Percentiles rank a stretch among this genome's conserved stretches.
Conservation (phyloP, 805 yeast species). For the Candida sanyiensis region DNA sequence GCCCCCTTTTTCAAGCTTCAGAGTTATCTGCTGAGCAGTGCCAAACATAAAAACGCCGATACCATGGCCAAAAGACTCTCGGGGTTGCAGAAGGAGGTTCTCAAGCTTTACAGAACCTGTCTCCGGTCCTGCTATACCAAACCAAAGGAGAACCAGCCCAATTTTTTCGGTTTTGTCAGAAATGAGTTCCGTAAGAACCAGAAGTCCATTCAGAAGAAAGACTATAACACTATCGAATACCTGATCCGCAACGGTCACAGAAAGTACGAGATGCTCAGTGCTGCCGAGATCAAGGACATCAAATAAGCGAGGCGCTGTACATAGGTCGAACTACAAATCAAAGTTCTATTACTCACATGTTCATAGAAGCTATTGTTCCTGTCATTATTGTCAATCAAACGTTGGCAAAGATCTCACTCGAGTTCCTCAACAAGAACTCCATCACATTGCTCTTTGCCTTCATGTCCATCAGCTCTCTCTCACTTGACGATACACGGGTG, state of each 20-base stretch:
- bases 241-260: slow-evolving; percentile 70
- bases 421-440: slow-evolving; percentile 58
- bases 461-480: slow-evolving; percentile 81
- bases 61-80: slow-evolving; percentile 27
- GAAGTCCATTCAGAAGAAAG: slow-evolving; percentile 57
- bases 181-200: slow-evolving; percentile 59
- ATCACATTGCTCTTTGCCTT: slow-evolving; percentile 71
- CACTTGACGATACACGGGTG: slow-evolving; percentile 72
- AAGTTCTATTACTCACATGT: too few relatives aligned
- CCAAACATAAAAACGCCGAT: not conserved
- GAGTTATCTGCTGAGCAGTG: too few relatives aligned
- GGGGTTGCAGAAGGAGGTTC: slow-evolving; percentile 50
- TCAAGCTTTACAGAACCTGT: slow-evolving; percentile 43
- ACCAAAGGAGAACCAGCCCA: slow-evolving; percentile 40
- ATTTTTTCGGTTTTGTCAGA: slow-evolving; percentile 40
- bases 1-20: too few relatives aligned
- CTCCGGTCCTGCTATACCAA: slow-evolving; percentile 40
- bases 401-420: slow-evolving; percentile 31
- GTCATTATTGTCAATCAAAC: not conserved
- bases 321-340: not conserved
- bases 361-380: too few relatives aligned
- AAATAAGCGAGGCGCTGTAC: slow-evolving; percentile 8
- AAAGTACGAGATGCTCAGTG: slow-evolving; percentile 64
- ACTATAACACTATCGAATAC: slow-evolving; percentile 82
- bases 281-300: slow-evolving; percentile 67